Evolutionary conservation across 1,284 basidiomycete species (phyloP).

Genomic region (Marasmius tenuissimus): DNA sequence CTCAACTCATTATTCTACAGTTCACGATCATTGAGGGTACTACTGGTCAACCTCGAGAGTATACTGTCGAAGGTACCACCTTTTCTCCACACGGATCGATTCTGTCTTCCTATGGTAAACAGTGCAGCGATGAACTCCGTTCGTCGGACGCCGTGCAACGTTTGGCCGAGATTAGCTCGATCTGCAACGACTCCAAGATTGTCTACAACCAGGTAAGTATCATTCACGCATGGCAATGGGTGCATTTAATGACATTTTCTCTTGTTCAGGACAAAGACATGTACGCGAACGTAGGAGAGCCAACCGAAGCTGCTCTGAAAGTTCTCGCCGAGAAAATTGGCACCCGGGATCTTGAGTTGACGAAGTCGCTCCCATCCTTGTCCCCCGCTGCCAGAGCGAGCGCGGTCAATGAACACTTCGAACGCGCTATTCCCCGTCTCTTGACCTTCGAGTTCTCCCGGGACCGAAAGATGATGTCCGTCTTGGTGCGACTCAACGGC

Average conservation of each 20-base stretch:
- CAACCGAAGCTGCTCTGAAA: slow-evolving; percentile 93
- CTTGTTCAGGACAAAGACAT: slow-evolving; percentile 66
- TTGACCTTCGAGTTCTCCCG: slow-evolving; percentile 97
- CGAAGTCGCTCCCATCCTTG: slow-evolving; percentile 58
- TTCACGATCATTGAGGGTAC: slow-evolving; percentile 72
- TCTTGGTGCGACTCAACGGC: slow-evolving; percentile 70
- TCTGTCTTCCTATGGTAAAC: slow-evolving; percentile 62
- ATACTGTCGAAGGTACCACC: slow-evolving; percentile 84
- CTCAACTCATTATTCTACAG: slow-evolving; percentile 34
- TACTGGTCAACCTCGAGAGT: slow-evolving; percentile 62
- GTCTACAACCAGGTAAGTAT: slow-evolving; percentile 76
- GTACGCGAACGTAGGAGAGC: slow-evolving; percentile 91
- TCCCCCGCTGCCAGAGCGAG: slow-evolving; percentile 67
- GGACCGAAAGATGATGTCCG: slow-evolving; percentile 99
- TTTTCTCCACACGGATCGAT: slow-evolving; percentile 84
- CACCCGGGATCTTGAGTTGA: slow-evolving; percentile 52
- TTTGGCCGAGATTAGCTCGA: slow-evolving; percentile 84
- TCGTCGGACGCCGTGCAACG: slow-evolving; percentile 73
- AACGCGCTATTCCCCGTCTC: slow-evolving; percentile 73
- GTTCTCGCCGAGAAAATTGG: slow-evolving; percentile 92
- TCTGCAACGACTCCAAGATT: slow-evolving; percentile 92
- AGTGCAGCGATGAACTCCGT: slow-evolving; percentile 53
- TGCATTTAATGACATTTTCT: slow-evolving; percentile 9
- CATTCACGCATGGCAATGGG: not conserved
- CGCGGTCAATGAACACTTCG: slow-evolving; percentile 84